A percentile compares a stretch with the other conserved stretches of the same genome.
phyloP scores from a whole-genome alignment of 192 early-diverging fungal genomes.

The Backusella tarrabulga region DNA sequence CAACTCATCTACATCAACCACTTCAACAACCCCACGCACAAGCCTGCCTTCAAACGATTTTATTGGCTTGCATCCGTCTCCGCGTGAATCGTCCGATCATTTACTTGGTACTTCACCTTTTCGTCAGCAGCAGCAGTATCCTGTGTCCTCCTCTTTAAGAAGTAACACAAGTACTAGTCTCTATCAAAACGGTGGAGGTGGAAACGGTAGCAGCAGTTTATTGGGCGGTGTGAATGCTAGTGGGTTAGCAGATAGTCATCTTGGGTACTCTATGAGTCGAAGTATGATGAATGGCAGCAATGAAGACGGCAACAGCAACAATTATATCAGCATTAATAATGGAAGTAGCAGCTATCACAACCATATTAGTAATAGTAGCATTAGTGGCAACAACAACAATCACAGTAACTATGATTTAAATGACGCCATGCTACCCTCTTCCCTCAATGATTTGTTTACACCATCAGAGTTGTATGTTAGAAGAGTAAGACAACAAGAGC shows the following conservation, averaged over 20 bases:
- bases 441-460: slow-evolving; percentile 54
- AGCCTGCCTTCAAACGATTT: not conserved
- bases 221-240: not conserved
- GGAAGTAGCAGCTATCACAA: not conserved
- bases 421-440: slow-evolving; percentile 47
- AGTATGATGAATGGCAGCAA: not conserved
- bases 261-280: not conserved
- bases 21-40: slow-evolving; percentile 6
- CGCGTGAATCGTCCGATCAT: slow-evolving; percentile 15
- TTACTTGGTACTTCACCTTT: slow-evolving; percentile 5
- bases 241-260: not conserved
- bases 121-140: slow-evolving; percentile 8
- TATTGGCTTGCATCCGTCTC: slow-evolving; percentile 7
- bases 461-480: slow-evolving; percentile 33
- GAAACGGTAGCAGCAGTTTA: not conserved
- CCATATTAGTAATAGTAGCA: not conserved
- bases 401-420: slow-evolving; percentile 36
- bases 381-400: slow-evolving; percentile 1
- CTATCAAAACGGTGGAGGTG: not conserved
- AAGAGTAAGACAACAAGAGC: not conserved
- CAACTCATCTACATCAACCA: not conserved
- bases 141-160: slow-evolving; percentile 5
- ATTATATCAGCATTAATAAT: not conserved
- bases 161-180: not conserved
- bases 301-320: not conserved